Evolutionary conservation across 2,329 filamentous ascomycete species (phyloP).

Genomic region (Fonsecaea pedrosoi): DNA sequence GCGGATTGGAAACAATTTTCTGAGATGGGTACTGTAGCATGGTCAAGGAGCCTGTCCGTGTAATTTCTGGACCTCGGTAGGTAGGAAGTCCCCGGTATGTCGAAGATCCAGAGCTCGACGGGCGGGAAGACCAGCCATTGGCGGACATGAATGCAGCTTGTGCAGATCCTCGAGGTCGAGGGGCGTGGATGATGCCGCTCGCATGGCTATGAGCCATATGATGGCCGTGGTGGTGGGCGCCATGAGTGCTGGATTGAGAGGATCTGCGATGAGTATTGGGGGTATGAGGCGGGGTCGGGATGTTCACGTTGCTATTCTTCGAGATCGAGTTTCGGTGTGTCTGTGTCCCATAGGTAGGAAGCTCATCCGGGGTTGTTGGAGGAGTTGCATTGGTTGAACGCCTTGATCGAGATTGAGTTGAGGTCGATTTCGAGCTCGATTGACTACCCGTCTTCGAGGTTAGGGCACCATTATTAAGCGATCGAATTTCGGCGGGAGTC

Average conservation of each 20-base stretch:
- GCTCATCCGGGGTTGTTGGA: constrained; percentile 32
- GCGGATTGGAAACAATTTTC: constrained; percentile 38
- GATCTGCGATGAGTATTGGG: constrained; percentile 31
- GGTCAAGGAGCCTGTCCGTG: constrained; percentile 37
- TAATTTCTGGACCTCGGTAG: constrained; percentile 39
- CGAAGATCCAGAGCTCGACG: constrained; percentile 38
- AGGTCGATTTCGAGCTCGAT: constrained; percentile 31
- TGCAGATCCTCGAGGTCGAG: constrained; percentile 32
- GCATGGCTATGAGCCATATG: constrained; percentile 16
- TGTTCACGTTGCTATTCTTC: constrained; percentile 25
- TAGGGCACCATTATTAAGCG: constrained; percentile 37
- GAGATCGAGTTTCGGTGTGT: constrained; percentile 23
- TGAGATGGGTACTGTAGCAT: constrained; percentile 38
- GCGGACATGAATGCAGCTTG: constrained; percentile 35
- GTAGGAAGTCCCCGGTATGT: constrained; percentile 37
- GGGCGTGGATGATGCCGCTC: constrained; percentile 34
- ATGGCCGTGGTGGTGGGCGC: constrained; percentile 13
- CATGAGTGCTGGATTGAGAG: constrained; percentile 34
- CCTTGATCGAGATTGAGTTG: constrained; percentile 24
- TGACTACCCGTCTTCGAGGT: constrained; percentile 34
- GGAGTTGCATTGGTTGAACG: constrained; percentile 34
- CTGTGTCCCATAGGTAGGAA: constrained; percentile 19
- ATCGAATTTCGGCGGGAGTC: constrained; percentile 40
- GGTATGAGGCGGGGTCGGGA: constrained; percentile 35
- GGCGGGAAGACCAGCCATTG: constrained; percentile 32